phyloP scores from a whole-genome alignment of 257 asterid genomes.

The Verbena officinalis region DNA sequence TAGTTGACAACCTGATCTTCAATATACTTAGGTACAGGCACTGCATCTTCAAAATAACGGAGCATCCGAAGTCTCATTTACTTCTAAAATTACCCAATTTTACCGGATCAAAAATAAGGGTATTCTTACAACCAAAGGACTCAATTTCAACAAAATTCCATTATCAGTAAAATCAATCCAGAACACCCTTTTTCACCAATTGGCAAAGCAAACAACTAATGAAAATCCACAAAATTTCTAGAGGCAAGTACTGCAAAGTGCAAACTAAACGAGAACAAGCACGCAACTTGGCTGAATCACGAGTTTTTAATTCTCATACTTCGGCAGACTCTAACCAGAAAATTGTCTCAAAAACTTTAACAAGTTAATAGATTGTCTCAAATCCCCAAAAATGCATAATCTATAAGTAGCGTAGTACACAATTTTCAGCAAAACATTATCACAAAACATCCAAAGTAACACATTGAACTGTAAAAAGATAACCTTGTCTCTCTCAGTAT shows the following conservation, averaged over 20 bases:
- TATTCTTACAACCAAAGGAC: too few relatives aligned
- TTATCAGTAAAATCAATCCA: too few relatives aligned
- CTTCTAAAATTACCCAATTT: too few relatives aligned
- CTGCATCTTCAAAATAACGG: too few relatives aligned
- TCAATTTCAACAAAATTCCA: too few relatives aligned
- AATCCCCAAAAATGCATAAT: slow-evolving; percentile 17
- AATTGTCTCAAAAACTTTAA: slow-evolving; percentile 13
- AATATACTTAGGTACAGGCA: too few relatives aligned
- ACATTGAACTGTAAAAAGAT: not conserved
- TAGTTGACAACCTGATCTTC: too few relatives aligned
- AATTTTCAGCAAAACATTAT: slow-evolving; percentile 19
- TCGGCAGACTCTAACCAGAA: not conserved
- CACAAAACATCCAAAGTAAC: slow-evolving; percentile 1
- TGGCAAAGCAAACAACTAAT: too few relatives aligned
- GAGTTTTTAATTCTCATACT: slow-evolving; percentile 6
- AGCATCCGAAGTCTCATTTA: too few relatives aligned
- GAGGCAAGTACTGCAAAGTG: not conserved
- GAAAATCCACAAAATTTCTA: too few relatives aligned
- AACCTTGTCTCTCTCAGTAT: slow-evolving; percentile 27
- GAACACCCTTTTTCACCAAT: too few relatives aligned
- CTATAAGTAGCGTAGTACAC: slow-evolving; percentile 17
- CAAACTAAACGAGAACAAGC: not conserved
- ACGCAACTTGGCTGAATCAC: not conserved
- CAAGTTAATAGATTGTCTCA: not conserved
- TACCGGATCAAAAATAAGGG: too few relatives aligned